These are phyloP conservation scores for Pythium insidiosum DNA, from an alignment of 352 stramenopile genomes.

Conservation along the genomic window DNA sequence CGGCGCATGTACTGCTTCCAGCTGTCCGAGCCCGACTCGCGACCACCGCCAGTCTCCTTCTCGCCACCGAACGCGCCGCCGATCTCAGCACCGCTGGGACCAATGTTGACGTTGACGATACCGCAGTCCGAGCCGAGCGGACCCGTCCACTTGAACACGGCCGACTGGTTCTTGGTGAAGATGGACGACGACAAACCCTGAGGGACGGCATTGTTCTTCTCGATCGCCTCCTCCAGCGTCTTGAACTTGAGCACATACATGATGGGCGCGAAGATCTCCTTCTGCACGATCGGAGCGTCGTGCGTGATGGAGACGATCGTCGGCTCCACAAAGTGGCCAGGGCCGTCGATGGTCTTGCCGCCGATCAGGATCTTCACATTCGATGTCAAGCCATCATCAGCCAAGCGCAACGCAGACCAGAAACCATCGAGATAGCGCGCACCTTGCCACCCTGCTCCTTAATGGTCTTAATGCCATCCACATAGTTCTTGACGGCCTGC, in stretches of 20 bases:
- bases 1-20: slow-evolving; percentile 97
- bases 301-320: slow-evolving; percentile 83
- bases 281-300: slow-evolving; percentile 72
- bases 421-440: not conserved
- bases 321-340: slow-evolving; percentile 89
- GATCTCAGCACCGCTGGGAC: slow-evolving; percentile 88
- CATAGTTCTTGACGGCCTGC: slow-evolving; percentile 83
- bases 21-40: slow-evolving; percentile 86
- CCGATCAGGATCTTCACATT: slow-evolving; percentile 71
- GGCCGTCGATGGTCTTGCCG: slow-evolving; percentile 70
- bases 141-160: slow-evolving; percentile 91
- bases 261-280: slow-evolving; percentile 90
- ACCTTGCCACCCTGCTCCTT: slow-evolving; percentile 64
- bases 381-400: no score
- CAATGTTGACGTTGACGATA: slow-evolving; percentile 93
- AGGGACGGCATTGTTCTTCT: slow-evolving; percentile 89
- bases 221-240: slow-evolving; percentile 86
- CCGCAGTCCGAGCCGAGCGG: slow-evolving; percentile 86
- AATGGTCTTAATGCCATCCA: slow-evolving; percentile 78
- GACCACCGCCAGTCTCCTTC: slow-evolving; percentile 89
- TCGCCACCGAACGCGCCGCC: slow-evolving; percentile 89
- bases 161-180: slow-evolving; percentile 88
- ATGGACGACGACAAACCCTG: slow-evolving; percentile 89
- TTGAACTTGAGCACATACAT: slow-evolving; percentile 89
- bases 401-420: not conserved